Base-by-base conservation (phyloP, 371 early-diverging fungal species). In the Mortierella sp. region DNA sequence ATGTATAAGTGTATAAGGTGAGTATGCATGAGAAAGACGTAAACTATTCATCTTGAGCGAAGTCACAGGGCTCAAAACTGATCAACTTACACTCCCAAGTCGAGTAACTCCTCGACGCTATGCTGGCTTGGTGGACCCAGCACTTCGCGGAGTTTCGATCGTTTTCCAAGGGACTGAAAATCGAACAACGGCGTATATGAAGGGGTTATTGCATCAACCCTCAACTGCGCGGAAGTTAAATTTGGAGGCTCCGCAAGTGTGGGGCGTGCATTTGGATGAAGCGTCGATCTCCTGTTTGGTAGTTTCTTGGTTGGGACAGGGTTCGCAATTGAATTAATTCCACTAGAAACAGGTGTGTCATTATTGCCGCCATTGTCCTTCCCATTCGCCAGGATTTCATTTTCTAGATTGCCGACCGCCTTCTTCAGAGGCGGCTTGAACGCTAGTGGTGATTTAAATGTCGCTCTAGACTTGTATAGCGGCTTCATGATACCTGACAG, bases 391-490 rank as follows among this genome's bases (percentile, higher is more conserved):
- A 4, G 15, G 36, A 1, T n/a, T 16, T n/a, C n/a, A n/a, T 11
- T 16, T 28, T 40, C 3, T 7, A 57, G 21, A n/a, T 11, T 32
- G 3, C 9, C 19, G 5, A 50, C 66, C 19, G 13, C 22, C 16
- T 36, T 63, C 19, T 40, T 47, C 36, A 68, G 13, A 1, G 77
- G 69, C 16, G 69, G 61, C 32, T 69, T 72, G 68, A 77, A 72
- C 7, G 69, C 65, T 15, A 69, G 21, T 36, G 77, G 69, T 24
- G 72, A 55, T 58, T 66, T 68, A 62, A 77, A 77, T 0, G 77
- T 60, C 5, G 64, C 40, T 16, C 28, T 70, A 2, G 75, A 10
- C 47, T 74, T 70, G 16, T 28, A 19, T 6, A 52, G 8, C 0
- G 67, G 63, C 24, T 63, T 65, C 16, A 58, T 32, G 19, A 38